Percentiles rank a stretch among this genome's conserved stretches.
These are phyloP conservation scores for Vigna nakashimae DNA, from an alignment of 306 rosid genomes.

Conservation along the genomic window DNA sequence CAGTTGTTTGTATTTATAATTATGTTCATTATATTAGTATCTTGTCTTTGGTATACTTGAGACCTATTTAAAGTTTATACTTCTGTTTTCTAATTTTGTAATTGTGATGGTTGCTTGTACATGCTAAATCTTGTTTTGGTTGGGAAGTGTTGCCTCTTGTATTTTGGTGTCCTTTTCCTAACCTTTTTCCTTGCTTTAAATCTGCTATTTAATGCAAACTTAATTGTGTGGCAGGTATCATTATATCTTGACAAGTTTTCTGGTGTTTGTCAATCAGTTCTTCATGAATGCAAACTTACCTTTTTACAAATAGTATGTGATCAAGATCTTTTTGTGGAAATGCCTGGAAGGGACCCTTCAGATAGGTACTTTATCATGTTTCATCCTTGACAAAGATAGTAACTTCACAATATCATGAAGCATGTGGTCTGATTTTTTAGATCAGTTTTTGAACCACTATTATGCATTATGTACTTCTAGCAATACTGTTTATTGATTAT, in stretches of 20 bases:
- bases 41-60: neutral
- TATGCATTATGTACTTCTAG: neutral
- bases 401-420: conserved; percentile 7
- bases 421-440: neutral
- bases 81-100: neutral
- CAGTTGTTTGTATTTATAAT: neutral
- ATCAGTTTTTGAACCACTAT: neutral
- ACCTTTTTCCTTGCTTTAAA: conserved; percentile 2
- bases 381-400: conserved; percentile 9
- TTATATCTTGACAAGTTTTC: conserved; percentile 96
- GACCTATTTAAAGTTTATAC: neutral
- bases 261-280: conserved; percentile 91
- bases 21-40: neutral
- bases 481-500: conserved; percentile 35
- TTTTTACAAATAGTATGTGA: conserved; percentile 91
- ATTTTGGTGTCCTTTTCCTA: neutral
- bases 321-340: conserved; percentile 98
- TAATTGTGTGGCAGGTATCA: conserved; percentile 74
- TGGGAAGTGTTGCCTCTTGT: conserved; percentile 24
- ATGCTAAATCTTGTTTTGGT: conserved; percentile 15
- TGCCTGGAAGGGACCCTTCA: conserved; percentile 99
- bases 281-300: conserved; percentile 97
- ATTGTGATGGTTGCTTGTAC: neutral
- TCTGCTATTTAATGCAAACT: conserved; percentile 12
- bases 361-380: conserved; percentile 69